Conservation (phyloP, 805 yeast genomes). For the Barnettozyma vustinii region DNA sequence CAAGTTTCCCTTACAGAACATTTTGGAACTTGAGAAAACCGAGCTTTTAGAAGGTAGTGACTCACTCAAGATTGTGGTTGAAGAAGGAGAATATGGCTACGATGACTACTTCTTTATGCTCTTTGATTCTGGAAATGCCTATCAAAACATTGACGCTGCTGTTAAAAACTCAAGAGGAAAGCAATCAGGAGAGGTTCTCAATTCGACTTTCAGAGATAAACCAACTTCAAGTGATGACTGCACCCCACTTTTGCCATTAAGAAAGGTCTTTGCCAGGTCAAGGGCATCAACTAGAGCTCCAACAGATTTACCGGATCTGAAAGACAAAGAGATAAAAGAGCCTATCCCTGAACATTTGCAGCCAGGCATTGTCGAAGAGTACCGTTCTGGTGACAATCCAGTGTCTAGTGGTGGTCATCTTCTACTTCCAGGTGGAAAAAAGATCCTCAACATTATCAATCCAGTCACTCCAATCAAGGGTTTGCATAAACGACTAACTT, state of each 20-base stretch:
- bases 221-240: not conserved
- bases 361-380: not conserved
- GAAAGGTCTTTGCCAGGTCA: conserved; percentile 1
- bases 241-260: not conserved
- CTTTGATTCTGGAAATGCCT: conserved; percentile 46
- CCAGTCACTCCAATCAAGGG: not conserved
- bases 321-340: not conserved
- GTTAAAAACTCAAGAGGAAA: conserved; percentile 23
- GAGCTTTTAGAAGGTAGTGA: conserved; percentile 51
- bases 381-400: not conserved
- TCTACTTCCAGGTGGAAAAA: not conserved
- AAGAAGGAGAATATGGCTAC: conserved; percentile 51
- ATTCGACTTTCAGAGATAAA: conserved; percentile 2
- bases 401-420: not conserved
- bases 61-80: conserved; percentile 54
- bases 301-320: not conserved
- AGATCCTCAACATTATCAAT: not conserved
- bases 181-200: conserved; percentile 6
- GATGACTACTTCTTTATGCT: conserved; percentile 71
- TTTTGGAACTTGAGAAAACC: conserved; percentile 55
- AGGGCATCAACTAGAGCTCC: not conserved
- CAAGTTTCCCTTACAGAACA: conserved; percentile 67
- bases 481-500: not conserved
- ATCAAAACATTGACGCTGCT: conserved; percentile 34
- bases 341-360: not conserved